These are phyloP conservation scores for Aspergillus proliferans DNA, from an alignment of 2,329 filamentous ascomycete species.

Conservation along the genomic window DNA sequence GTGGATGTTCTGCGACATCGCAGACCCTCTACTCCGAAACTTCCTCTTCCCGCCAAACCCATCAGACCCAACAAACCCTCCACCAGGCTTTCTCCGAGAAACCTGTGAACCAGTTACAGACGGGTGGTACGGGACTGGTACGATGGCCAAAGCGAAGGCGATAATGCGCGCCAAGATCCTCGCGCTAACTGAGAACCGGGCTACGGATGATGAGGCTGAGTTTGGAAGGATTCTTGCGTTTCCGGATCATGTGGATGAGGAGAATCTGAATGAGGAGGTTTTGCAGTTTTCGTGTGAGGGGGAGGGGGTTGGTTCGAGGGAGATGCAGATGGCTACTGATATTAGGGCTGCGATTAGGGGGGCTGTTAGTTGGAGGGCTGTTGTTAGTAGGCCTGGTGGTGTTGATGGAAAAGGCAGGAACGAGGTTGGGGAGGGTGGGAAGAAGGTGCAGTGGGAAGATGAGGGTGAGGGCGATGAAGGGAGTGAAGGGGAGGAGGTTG, in stretches of 20 bases:
- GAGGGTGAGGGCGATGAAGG: conserved; percentile 16
- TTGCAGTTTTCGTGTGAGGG: conserved; percentile 21
- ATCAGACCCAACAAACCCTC: conserved; percentile 16
- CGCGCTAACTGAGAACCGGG: conserved; percentile 47
- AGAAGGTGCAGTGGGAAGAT: conserved; percentile 16
- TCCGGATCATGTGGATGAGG: conserved; percentile 27
- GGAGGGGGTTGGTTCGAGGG: conserved; percentile 13
- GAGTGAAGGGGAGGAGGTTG: conserved; percentile 28
- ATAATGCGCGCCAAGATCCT: conserved; percentile 85
- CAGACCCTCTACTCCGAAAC: conserved; percentile 64
- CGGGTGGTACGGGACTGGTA: conserved; percentile 80
- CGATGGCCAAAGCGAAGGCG: conserved; percentile 74
- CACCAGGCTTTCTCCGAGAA: conserved; percentile 47
- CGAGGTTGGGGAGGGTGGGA: conserved; percentile 1
- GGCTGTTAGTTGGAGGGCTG: conserved; percentile 22
- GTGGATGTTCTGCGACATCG: conserved; percentile 92
- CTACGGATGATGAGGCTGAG: conserved; percentile 25
- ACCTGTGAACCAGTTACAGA: conserved; percentile 57
- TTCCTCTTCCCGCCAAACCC: conserved; percentile 59
- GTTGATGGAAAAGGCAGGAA: conserved; percentile 4
- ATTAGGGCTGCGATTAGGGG: conserved; percentile 29
- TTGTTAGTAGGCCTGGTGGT: conserved; percentile 1
- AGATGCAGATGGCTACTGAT: conserved; percentile 30
- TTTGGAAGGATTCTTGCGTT: conserved; percentile 33
- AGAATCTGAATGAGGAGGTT: conserved; percentile 12